Base-by-base conservation (phyloP, 225 moss, liverwort and hornwort species). In the Sphagnum contortum region DNA sequence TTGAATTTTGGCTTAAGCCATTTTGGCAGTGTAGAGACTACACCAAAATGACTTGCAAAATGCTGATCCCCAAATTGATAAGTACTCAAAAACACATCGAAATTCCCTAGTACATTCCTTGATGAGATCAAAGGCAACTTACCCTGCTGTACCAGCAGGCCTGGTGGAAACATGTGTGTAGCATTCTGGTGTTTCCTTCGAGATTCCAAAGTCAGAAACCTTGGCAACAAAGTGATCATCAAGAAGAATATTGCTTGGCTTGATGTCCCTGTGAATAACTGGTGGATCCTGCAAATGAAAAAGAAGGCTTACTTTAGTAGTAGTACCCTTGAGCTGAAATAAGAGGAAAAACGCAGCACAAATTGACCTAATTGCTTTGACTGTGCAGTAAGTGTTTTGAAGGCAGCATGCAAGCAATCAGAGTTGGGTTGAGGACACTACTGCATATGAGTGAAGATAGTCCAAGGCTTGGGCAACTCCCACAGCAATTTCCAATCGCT, bases 401-500 rank as follows among this genome's bases (percentile, higher is more conserved):
- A 29, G 29, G 29, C 29, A 29, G 29, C 29, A 29, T 29, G 29
- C 29, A 29, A 29, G 29, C 29, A 29, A 29, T 29, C 29, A 29
- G 29, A 29, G 29, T 29, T 29, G 29, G 29, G 29, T 29, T 29
- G 29, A 29, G 29, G 29, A 29, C 29, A 29, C 29, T 52, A 87
- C 87, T 71, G 87, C 87, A 57, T 72, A 87, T 5, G 77, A 76
- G 66, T 87, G 87, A 47, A 87, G 76, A 49, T 87, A 83, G 29
- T 87, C 78, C 60, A 87, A 66, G 69, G 80, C 87, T 74, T 77
- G 80, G 11, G 83, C 87, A 59, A 87, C 77, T 52, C 83, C 87
- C 64, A 87, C 62, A 60, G 78, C 83, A 44, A 87, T 70, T 61
- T 87, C 83, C 50, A 78, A 69, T 49, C 87, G 66, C 67, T 78